Base-by-base conservation (phyloP, 345 rosid species). In the Pistacia atlantica region DNA sequence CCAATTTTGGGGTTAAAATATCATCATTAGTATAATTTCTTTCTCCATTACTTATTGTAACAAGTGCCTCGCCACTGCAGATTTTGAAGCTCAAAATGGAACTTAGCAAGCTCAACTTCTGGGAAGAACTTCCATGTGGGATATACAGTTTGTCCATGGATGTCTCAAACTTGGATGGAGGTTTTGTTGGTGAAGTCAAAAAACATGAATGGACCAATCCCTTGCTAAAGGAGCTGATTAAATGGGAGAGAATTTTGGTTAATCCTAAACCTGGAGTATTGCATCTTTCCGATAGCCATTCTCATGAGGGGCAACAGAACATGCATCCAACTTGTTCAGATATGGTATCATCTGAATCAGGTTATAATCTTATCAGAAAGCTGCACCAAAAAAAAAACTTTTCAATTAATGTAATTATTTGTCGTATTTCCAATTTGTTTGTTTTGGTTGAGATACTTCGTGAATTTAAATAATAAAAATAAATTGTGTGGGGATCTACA, bases 71-170 rank as follows among this genome's bases (percentile, higher is more conserved):
- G 61, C 61, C 77, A 58, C 69, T 67, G 84, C 84, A 90, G 97
- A 78, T 76, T 20, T 68, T 78, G 90, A 88, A 77, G 78, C 78
- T 73, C 90, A 78, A 74, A 84, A 81, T 80, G 86, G 88, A 73
- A 79, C n/a, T 25, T 77, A 72, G 51, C 72, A 57, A 72, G 65
- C 77, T 62, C 60, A 80, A 82, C 35, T 89, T 86, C 73, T 93
- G 97, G 97, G 97, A 92, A 83, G 99, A 95, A 89, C 98, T 95
- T 81, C 84, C 88, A 5, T 95, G 97, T 81, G 97, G 97, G 51
- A 87, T 91, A 68, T 90, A 90, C 74, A 92, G 93, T 79, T 67
- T 93, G 54, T 74, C 88, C 16, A 64, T 95, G 7, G 72, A 77
- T 74, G 75, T 83, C 75, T 78, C 84, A 49, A 73, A 75, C 62